These are phyloP conservation scores for Citrus trifoliata DNA, from an alignment of 345 rosid genomes.

Conservation along the genomic window DNA sequence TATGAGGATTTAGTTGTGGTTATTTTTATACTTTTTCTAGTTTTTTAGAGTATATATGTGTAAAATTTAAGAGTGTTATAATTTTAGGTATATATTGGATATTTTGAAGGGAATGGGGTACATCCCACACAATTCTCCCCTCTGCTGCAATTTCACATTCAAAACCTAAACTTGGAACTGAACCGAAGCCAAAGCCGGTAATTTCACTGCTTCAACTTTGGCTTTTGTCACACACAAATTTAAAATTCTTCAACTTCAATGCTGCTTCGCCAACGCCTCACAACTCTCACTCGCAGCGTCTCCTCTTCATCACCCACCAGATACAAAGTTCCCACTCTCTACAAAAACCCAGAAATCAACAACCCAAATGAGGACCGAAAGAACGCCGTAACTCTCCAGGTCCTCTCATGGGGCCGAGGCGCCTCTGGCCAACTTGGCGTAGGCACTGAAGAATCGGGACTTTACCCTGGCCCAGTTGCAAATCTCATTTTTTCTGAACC, in stretches of 20 bases:
- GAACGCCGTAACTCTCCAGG: slow-evolving; percentile 43
- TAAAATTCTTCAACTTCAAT: background rate
- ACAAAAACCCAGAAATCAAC: slow-evolving; percentile 37
- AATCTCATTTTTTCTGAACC: slow-evolving; percentile 48
- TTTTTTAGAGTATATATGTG: no score
- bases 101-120: no score
- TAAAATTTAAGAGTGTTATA: no score
- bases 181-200: background rate
- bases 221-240: background rate
- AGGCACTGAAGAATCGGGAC: slow-evolving; percentile 69
- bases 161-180: background rate
- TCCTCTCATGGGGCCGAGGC: slow-evolving; percentile 91
- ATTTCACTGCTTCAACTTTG: background rate
- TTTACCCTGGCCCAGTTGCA: slow-evolving; percentile 71
- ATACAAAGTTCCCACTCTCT: slow-evolving; percentile 44
- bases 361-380: slow-evolving; percentile 16
- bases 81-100: no score
- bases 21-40: no score
- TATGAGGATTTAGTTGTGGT: no score
- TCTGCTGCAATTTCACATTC: background rate
- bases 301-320: slow-evolving; percentile 20
- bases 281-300: slow-evolving; percentile 12
- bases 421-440: slow-evolving; percentile 95
- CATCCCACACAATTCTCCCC: no score
- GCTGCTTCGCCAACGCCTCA: slow-evolving; percentile 20